phyloP scores from a whole-genome alignment of 352 stramenopile species.

The Phytopythium boreale region DNA sequence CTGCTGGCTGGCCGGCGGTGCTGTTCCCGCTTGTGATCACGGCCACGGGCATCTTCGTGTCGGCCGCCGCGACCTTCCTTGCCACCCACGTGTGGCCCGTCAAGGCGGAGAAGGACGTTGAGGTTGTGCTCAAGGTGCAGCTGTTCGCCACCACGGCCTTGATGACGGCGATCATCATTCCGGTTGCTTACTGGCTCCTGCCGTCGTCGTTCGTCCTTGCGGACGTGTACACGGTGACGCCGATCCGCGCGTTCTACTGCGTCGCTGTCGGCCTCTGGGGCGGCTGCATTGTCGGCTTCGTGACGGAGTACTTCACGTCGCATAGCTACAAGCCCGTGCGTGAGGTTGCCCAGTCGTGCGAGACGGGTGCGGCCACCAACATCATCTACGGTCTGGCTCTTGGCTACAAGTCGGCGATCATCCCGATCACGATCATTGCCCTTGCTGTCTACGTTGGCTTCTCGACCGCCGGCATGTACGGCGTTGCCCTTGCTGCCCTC shows the following conservation, averaged over 20 bases:
- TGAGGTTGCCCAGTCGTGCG: slow-evolving; percentile 96
- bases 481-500: slow-evolving; percentile 95
- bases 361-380: slow-evolving; percentile 98
- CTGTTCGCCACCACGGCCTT: slow-evolving; percentile 96
- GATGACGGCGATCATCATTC: slow-evolving; percentile 93
- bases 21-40: slow-evolving; percentile 97
- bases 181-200: slow-evolving; percentile 90
- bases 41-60: slow-evolving; percentile 96
- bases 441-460: slow-evolving; percentile 98
- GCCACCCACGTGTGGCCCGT: slow-evolving; percentile 96
- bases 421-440: slow-evolving; percentile 98
- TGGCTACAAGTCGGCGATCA: slow-evolving; percentile 99
- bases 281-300: slow-evolving; percentile 97
- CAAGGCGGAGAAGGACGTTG: slow-evolving; percentile 94
- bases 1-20: slow-evolving; percentile 92
- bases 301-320: slow-evolving; percentile 99
- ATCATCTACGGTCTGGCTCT: slow-evolving; percentile 99
- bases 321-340: slow-evolving; percentile 96
- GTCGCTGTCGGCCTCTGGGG: slow-evolving; percentile 95
- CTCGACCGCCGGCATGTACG: slow-evolving; percentile 97
- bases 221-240: slow-evolving; percentile 65
- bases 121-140: slow-evolving; percentile 97
- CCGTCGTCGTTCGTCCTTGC: slow-evolving; percentile 89
- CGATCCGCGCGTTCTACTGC: slow-evolving; percentile 90
- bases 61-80: slow-evolving; percentile 96